phyloP scores from a whole-genome alignment of 2,329 filamentous ascomycete species.

The Escovopsis sp. region DNA sequence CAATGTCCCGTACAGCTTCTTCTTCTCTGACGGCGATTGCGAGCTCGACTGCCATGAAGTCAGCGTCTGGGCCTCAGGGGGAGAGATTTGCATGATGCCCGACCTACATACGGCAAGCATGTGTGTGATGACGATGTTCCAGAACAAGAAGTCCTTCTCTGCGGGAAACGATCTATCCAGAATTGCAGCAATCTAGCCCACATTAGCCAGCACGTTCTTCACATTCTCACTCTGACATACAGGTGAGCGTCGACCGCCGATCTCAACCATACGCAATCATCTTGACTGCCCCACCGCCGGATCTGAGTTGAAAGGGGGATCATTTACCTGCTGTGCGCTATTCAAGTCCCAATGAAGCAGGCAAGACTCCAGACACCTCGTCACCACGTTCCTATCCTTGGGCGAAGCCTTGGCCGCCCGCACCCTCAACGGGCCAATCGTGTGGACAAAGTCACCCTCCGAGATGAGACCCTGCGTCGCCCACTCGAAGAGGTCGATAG shows the following conservation, averaged over 20 bases:
- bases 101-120: slow-evolving; percentile 33
- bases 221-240: background rate
- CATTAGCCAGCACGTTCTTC: slow-evolving; percentile 2
- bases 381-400: slow-evolving; percentile 26
- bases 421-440: slow-evolving; percentile 34
- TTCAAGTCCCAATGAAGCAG: slow-evolving; percentile 39
- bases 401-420: slow-evolving; percentile 39
- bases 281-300: too few species aligned
- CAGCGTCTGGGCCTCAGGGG: background rate
- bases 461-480: slow-evolving; percentile 26
- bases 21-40: slow-evolving; percentile 33
- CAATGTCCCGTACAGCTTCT: slow-evolving; percentile 36
- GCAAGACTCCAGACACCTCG: slow-evolving; percentile 36
- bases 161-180: slow-evolving; percentile 36
- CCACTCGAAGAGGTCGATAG: slow-evolving; percentile 41
- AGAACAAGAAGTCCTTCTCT: slow-evolving; percentile 36
- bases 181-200: slow-evolving; percentile 35
- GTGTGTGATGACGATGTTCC: slow-evolving; percentile 39
- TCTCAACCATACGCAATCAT: too few species aligned
- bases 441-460: slow-evolving; percentile 29
- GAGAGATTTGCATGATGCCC: background rate
- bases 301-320: too few species aligned
- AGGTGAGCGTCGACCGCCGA: too few species aligned
- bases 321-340: slow-evolving; percentile 39
- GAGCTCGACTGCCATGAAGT: slow-evolving; percentile 24